Conservation (phyloP, 441 rosid genomes). For the Gossypium schwendimanii region DNA sequence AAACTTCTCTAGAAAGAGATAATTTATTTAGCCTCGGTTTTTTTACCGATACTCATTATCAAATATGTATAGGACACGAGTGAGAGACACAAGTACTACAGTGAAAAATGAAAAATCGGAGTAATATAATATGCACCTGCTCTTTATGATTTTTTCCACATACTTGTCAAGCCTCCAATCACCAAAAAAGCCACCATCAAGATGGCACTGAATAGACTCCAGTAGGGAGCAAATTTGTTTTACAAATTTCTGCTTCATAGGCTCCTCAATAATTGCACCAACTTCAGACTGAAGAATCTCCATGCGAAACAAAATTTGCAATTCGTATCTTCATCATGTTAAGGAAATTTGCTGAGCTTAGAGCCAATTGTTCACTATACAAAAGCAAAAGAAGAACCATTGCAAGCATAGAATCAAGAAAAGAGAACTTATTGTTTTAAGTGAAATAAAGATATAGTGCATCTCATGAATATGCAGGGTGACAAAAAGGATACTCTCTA, state of each 20-base stretch:
- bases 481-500: slow-evolving; percentile 72
- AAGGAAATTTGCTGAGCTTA: slow-evolving; percentile 39
- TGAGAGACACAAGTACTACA: neutral
- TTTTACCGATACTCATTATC: neutral
- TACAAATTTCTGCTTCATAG: slow-evolving; percentile 57
- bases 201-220: slow-evolving; percentile 69
- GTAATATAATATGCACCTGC: slow-evolving; percentile 36
- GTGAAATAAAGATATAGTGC: neutral
- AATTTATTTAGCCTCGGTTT: neutral
- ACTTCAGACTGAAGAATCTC: slow-evolving; percentile 72
- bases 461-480: neutral
- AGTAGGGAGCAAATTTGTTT: slow-evolving; percentile 70
- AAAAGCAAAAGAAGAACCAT: slow-evolving; percentile 4
- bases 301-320: slow-evolving; percentile 89
- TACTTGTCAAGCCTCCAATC: slow-evolving; percentile 88
- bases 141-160: slow-evolving; percentile 57
- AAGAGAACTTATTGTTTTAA: neutral
- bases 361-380: neutral
- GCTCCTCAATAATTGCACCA: slow-evolving; percentile 41
- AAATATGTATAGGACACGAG: neutral
- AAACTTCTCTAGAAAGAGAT: neutral
- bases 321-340: slow-evolving; percentile 59
- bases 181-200: slow-evolving; percentile 81
- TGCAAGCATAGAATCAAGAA: neutral
- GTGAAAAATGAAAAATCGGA: neutral